Conservation (phyloP, 768 basidiomycete species). For the Mycena kentingensis region DNA sequence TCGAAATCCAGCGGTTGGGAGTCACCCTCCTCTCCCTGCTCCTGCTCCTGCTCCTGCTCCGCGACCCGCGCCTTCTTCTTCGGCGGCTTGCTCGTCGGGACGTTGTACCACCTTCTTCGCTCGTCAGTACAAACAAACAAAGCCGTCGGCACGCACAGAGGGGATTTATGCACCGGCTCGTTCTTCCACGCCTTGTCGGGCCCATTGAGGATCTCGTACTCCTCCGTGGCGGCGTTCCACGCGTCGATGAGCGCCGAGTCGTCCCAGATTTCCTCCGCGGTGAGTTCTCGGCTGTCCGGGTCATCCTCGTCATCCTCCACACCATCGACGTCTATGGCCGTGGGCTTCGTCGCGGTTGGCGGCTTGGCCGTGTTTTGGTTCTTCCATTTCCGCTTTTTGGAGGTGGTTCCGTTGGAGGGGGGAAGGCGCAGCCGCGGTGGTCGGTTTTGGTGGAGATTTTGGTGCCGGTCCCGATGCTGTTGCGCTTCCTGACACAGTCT, state of each 20-base stretch:
- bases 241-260: conserved; percentile 81
- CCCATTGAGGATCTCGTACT: conserved; percentile 77
- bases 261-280: conserved; percentile 82
- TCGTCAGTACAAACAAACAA: conserved; percentile 5
- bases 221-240: conserved; percentile 82
- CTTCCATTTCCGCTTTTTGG: conserved; percentile 59
- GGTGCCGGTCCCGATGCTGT: too few species aligned
- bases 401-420: conserved; percentile 35
- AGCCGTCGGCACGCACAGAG: conserved; percentile 54
- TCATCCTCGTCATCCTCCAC: conserved; percentile 38
- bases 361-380: conserved; percentile 45
- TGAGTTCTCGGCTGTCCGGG: conserved; percentile 63
- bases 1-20: conserved; percentile 69
- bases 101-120: conserved; percentile 72
- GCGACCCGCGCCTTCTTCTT: conserved; percentile 23
- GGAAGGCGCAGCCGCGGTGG: conserved; percentile 12
- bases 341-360: conserved; percentile 36
- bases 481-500: too few species aligned
- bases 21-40: conserved; percentile 40
- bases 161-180: conserved; percentile 68
- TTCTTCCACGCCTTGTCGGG: conserved; percentile 72
- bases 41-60: conserved; percentile 31
- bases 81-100: conserved; percentile 43
- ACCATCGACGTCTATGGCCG: conserved; percentile 20
- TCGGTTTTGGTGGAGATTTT: too few species aligned